Evolutionary conservation across 805 yeast species (phyloP), one percentile per base, ranked within the genome.

Genomic region (Metschnikowia picachoensis): DNA sequence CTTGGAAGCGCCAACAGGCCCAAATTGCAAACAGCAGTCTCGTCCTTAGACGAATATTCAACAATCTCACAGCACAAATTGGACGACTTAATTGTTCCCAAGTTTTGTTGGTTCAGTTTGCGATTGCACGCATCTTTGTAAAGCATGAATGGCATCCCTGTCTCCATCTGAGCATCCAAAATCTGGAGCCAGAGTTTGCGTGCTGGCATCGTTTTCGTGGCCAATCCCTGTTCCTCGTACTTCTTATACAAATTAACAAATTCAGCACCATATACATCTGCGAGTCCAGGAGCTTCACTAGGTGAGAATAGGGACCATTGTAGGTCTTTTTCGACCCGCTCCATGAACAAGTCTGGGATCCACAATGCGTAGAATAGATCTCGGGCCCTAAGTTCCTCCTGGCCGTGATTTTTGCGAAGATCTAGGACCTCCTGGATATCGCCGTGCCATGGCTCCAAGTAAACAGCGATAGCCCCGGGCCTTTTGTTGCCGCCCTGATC

Each of bases 401-500:
- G 90, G 43, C 97, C 98, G 62, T 91, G 96, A 61, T 90, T 92
- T 70, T 92, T 91, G 60, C 94, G 80, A 55, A 92, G 73, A 48
- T 91, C 92, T 44, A 92, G 66, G 59, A 92, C 85, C 49, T 87
- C 96, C 64, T 88, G 85, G 31, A 92, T 76, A 59, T 92, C 99
- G 10, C 86, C 79, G 63, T 92, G 99, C 99, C 99, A 92, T 46
- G 99, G 97, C 69, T 92, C 99, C 32, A 92, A 66, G 67, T 91
- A 92, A 32, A 90, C 69, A 31, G 97, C 96, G 67, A 92, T 87
- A 3, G 99, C 99, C 51, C 98, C 98, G 0, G 99, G 99, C 60
- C 99, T 77, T 68, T 91, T 91, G 70, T 92, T 92, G 46, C 98
- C 98, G 52, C 99, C 99, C 74, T 92, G 99, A 60, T 92, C 98